Evolutionary conservation across 805 yeast species (phyloP), one percentile per base, ranked within the genome.

Genomic region (Yamadazyma phyllophila): DNA sequence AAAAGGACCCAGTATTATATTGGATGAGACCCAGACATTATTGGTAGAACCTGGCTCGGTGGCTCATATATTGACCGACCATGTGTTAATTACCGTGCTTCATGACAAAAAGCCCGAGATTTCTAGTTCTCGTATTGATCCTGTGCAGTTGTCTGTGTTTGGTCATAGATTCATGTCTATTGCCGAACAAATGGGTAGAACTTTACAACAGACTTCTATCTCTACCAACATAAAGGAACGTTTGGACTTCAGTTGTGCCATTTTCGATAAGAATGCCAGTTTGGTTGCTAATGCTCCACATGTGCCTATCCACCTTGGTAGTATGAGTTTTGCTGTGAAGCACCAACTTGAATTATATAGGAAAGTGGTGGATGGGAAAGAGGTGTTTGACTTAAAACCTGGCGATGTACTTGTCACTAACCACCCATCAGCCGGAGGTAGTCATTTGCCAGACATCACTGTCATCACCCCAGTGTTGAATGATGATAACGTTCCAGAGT

Each of bases 391-490:
- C 26, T 56, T 66, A 45, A 48, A 61, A 46, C 63, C 64, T 10
- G 76, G 76, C 6, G 77, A 72, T 55, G 77, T 72, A 5, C 50
- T 72, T 16, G 74, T 71, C 5, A 57, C 72, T 7, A 72, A 72
- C 49, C 75, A 71, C 51, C 76, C 76, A 2, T 54, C 46, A 43
- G 74, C 76, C 7, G 71, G 77, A 36, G 73, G 78, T 16, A 56
- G 73, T 33, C 71, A 73, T 62, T 58, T 73, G 54, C 67, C 75
- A 6, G 71, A 69, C 66, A 89, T 91, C 52, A 91, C 97, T 0
- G 95, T 91, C 10, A 83, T 92, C 37, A 87, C 97, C 0, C 98
- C 98, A 0, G 90, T 91, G 1, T 71, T 79, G n/a, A 72, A 73
- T 26, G 48, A 55, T 15, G 49, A 57, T 20, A 73, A 68, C 16